Evolutionary conservation across 2,329 filamentous ascomycete species (phyloP).

Genomic region (Penicillium oxalicum): DNA sequence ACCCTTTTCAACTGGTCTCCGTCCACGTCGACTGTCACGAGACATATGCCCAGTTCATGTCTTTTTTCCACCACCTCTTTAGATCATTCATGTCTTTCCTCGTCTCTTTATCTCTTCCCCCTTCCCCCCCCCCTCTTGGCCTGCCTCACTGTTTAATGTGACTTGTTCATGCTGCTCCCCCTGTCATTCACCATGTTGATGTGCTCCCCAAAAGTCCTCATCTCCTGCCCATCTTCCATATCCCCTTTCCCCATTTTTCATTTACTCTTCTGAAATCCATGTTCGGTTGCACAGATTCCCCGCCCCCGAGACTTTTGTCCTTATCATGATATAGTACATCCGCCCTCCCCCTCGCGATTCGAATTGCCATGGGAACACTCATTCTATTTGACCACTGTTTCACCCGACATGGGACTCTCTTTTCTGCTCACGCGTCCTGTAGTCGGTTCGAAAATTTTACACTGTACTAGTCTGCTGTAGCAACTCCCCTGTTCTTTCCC

Average conservation of each 20-base stretch:
- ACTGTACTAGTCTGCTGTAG: no score
- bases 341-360: conserved; percentile 18
- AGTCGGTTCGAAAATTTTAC: no score
- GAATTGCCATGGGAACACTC: conserved; percentile 9
- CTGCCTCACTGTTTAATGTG: no score
- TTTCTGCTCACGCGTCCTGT: no score
- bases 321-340: conserved; percentile 21
- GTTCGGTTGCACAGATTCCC: conserved; percentile 25
- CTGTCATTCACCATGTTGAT: conserved; percentile 17
- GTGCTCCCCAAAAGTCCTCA: conserved; percentile 21
- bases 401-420: neutral
- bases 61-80: conserved; percentile 13
- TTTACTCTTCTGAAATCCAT: conserved; percentile 1
- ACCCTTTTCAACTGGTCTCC: conserved; percentile 9
- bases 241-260: conserved; percentile 14
- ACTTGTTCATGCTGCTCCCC: conserved; percentile 1
- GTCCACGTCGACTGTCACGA: conserved; percentile 18
- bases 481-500: no score
- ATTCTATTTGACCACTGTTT: conserved; percentile 1
- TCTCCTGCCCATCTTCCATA: neutral
- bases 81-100: conserved; percentile 20
- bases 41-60: conserved; percentile 27
- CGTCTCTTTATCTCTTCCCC: conserved; percentile 9
- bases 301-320: conserved; percentile 16
- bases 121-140: conserved; percentile 2